Evolutionary conservation across 1,284 basidiomycete species (phyloP).

Genomic region (Baeospora myosura): DNA sequence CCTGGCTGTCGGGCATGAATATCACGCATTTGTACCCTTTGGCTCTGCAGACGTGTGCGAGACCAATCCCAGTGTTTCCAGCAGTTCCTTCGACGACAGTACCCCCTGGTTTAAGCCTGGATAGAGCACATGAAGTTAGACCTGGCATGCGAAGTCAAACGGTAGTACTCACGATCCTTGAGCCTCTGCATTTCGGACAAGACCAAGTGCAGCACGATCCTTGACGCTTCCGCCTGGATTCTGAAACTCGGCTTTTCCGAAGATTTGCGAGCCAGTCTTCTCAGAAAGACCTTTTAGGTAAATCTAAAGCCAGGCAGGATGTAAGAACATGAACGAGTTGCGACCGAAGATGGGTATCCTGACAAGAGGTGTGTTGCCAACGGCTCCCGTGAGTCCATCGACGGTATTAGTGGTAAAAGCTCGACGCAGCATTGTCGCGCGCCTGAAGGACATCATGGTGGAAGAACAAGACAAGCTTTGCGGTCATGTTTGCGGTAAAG

Average conservation of each 20-base stretch:
- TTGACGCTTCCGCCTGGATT: conserved; percentile 99
- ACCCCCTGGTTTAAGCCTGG: conserved; percentile 82
- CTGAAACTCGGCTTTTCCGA: conserved; percentile 96
- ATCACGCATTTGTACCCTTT: conserved; percentile 98
- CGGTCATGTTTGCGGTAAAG: no score
- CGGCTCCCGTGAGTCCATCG: conserved; percentile 80
- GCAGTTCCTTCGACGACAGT: conserved; percentile 98
- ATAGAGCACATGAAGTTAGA: background rate
- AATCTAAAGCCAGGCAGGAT: conserved; percentile 48
- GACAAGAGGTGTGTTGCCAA: conserved; percentile 93
- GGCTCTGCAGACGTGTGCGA: conserved; percentile 91
- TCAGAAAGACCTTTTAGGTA: conserved; percentile 81
- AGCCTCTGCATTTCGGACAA: conserved; percentile 86
- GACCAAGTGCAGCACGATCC: conserved; percentile 90
- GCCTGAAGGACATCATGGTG: conserved; percentile 31
- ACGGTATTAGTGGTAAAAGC: conserved; percentile 53
- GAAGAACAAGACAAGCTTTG: no score
- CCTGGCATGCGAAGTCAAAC: background rate
- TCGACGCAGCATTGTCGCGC: conserved; percentile 27
- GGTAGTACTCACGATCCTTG: conserved; percentile 54
- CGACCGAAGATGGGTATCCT: conserved; percentile 22
- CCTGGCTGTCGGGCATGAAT: conserved; percentile 97
- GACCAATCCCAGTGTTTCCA: conserved; percentile 97
- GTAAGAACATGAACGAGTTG: conserved; percentile 3
- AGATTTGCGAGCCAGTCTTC: conserved; percentile 82